phyloP scores from a whole-genome alignment of 306 rosid species.

The Acacia crassicarpa region DNA sequence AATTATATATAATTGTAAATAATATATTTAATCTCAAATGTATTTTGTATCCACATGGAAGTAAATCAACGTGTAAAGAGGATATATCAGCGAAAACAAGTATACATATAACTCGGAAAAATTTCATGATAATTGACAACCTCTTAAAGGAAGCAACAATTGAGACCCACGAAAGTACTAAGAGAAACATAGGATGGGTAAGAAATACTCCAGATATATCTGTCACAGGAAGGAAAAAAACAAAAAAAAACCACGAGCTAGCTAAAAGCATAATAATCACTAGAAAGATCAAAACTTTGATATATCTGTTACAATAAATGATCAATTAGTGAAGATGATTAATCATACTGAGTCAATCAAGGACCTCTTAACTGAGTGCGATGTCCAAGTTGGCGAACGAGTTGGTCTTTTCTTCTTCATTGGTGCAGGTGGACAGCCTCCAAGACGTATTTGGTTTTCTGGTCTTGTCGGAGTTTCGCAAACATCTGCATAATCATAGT shows the following conservation, averaged over 20 bases:
- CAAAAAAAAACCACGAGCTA: too few relatives aligned
- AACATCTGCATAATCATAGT: background rate
- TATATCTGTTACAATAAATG: too few relatives aligned
- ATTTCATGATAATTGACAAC: too few relatives aligned
- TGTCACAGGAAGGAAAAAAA: background rate
- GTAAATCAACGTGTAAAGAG: too few relatives aligned
- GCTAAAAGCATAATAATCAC: background rate
- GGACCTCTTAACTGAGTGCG: background rate
- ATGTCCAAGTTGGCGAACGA: background rate
- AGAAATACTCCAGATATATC: background rate
- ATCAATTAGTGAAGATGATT: too few relatives aligned
- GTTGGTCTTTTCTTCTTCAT: conserved; percentile 17
- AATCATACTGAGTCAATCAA: background rate
- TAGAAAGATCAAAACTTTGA: background rate
- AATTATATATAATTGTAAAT: too few relatives aligned
- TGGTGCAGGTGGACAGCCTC: conserved; percentile 51
- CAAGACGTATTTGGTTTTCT: conserved; percentile 20
- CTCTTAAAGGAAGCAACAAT: background rate
- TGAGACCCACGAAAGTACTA: background rate
- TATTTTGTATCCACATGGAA: background rate
- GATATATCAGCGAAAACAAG: too few relatives aligned
- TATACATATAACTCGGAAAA: too few relatives aligned
- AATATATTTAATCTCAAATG: background rate
- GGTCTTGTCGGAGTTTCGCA: conserved; percentile 49
- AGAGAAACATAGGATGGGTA: background rate